Evolutionary conservation across 345 rosid species (phyloP).

Genomic region (Camelina hispida): DNA sequence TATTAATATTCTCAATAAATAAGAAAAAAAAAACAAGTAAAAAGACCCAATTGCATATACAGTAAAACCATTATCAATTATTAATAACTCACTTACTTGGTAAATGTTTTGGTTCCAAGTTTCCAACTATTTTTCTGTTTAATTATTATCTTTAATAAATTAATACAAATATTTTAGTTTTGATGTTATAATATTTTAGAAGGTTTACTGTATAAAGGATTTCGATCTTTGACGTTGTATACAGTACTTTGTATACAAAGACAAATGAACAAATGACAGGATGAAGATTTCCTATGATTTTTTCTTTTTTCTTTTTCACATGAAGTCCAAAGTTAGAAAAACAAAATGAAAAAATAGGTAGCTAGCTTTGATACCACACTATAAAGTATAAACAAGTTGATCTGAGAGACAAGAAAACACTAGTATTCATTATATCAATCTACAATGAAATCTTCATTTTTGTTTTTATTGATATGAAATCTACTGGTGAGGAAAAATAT

Average conservation of each 20-base stretch:
- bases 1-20: neutral
- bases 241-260: neutral
- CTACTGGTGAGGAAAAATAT: neutral
- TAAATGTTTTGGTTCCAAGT: neutral
- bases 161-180: neutral
- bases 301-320: neutral
- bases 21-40: constrained; percentile 5
- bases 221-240: neutral
- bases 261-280: constrained; percentile 7
- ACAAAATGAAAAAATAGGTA: neutral
- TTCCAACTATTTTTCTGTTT: no score
- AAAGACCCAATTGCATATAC: neutral
- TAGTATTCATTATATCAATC: neutral
- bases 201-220: constrained; percentile 9
- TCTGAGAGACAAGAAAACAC: neutral
- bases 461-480: constrained; percentile 24
- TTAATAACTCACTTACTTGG: no score
- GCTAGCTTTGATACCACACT: constrained; percentile 26
- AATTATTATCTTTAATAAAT: no score
- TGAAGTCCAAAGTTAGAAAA: neutral
- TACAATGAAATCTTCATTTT: constrained; percentile 32
- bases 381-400: constrained; percentile 26
- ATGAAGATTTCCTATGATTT: neutral
- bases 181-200: neutral
- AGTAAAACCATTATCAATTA: neutral